Percentiles rank a stretch among this genome's conserved stretches.
Evolutionary conservation across 1,139 yeast species (phyloP).

Genomic region (Zygotorulaspora mrakii): DNA sequence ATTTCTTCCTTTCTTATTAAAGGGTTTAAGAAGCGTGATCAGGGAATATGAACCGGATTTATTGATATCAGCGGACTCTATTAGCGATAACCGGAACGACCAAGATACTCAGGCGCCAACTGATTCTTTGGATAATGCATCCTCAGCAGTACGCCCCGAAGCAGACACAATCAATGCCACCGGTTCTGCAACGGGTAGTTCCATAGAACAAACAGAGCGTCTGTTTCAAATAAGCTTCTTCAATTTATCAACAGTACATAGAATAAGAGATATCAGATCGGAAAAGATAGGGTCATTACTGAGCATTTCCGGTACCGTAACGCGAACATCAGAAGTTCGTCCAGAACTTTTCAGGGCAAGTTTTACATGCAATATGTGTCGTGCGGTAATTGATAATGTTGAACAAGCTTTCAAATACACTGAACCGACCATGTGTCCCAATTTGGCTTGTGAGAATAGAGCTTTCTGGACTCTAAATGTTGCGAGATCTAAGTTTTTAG

Average conservation of each 20-base stretch:
- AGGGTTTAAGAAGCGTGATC: slow-evolving; percentile 69
- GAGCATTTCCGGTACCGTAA: slow-evolving; percentile 91
- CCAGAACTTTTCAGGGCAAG: slow-evolving; percentile 89
- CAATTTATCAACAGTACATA: slow-evolving; percentile 75
- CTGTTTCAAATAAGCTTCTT: slow-evolving; percentile 87
- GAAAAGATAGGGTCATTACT: slow-evolving; percentile 83
- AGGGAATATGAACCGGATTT: slow-evolving; percentile 74
- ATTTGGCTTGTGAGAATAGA: slow-evolving; percentile 83
- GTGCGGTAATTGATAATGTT: slow-evolving; percentile 79
- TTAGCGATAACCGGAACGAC: slow-evolving; percentile 37
- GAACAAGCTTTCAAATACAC: slow-evolving; percentile 94
- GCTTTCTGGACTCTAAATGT: slow-evolving; percentile 81
- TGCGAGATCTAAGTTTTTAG: slow-evolving; percentile 80
- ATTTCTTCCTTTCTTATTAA: slow-evolving; percentile 77
- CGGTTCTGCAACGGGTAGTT: slow-evolving; percentile 23
- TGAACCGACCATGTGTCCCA: slow-evolving; percentile 90
- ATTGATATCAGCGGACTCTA: slow-evolving; percentile 33
- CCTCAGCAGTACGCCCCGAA: slow-evolving; percentile 20
- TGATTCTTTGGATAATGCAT: slow-evolving; percentile 17
- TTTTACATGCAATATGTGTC: slow-evolving; percentile 86
- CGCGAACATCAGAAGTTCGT: slow-evolving; percentile 94
- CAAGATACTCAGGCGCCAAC: slow-evolving; percentile 31
- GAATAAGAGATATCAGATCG: slow-evolving; percentile 87
- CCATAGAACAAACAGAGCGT: slow-evolving; percentile 51
- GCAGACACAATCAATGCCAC: slow-evolving; percentile 30